phyloP scores from a whole-genome alignment of 1,284 basidiomycete genomes.

The Trametes sp. region DNA sequence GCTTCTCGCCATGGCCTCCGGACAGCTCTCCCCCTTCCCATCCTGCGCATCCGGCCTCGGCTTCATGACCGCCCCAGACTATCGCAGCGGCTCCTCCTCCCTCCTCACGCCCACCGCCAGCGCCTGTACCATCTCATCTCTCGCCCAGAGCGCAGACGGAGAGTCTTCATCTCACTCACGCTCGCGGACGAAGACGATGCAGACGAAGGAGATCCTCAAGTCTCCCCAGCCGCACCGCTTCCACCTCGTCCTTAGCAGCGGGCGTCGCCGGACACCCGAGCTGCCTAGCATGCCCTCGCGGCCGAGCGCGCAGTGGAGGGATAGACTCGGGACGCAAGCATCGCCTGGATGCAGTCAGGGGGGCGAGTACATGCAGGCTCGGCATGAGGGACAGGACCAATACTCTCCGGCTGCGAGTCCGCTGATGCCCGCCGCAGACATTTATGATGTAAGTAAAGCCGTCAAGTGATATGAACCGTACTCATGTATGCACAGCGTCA shows the following conservation, averaged over 20 bases:
- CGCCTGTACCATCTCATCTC: constrained; percentile 26
- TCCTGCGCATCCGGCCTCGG: constrained; percentile 25
- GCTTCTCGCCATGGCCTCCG: constrained; percentile 11
- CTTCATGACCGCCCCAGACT: constrained; percentile 19
- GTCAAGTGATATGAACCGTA: neutral
- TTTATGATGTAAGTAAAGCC: neutral
- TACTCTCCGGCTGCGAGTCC: constrained; percentile 1
- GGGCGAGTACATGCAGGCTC: neutral
- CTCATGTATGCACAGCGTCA: too few species aligned
- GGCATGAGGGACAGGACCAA: neutral
- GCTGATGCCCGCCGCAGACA: neutral
- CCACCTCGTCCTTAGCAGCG: constrained; percentile 23
- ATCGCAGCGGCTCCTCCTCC: constrained; percentile 12
- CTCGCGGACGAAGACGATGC: constrained; percentile 25
- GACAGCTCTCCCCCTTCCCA: constrained; percentile 22
- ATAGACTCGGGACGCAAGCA: neutral
- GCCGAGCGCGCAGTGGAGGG: constrained; percentile 14
- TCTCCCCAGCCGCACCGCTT: constrained; percentile 29
- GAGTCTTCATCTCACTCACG: constrained; percentile 6
- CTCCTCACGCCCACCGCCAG: constrained; percentile 24
- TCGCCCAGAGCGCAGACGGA: neutral
- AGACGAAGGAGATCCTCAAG: constrained; percentile 30
- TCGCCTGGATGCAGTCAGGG: neutral
- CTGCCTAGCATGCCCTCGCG: constrained; percentile 1
- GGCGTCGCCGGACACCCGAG: neutral